phyloP scores from a whole-genome alignment of 257 asterid species.

The Rehmannia glutinosa region DNA sequence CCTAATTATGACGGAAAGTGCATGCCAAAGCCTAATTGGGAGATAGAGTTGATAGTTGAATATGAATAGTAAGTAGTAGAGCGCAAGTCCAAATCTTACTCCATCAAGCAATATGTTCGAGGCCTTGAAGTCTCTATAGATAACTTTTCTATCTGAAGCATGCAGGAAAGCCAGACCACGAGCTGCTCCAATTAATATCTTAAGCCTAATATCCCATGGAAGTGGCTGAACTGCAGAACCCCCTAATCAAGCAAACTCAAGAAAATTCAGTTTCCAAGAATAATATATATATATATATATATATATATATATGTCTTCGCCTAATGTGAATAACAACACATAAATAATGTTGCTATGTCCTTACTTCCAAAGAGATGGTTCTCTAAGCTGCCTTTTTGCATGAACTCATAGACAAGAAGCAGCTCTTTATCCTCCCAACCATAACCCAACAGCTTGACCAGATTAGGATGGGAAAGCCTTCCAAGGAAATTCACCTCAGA shows the following conservation, averaged over 20 bases:
- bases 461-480: slow-evolving; percentile 73
- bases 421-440: slow-evolving; percentile 78
- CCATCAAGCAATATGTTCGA: slow-evolving; percentile 55
- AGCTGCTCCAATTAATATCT: slow-evolving; percentile 51
- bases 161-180: slow-evolving; percentile 53
- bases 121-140: slow-evolving; percentile 53
- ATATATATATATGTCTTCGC: background rate
- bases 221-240: slow-evolving; percentile 50
- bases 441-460: slow-evolving; percentile 80
- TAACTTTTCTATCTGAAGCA: slow-evolving; percentile 34
- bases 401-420: slow-evolving; percentile 79
- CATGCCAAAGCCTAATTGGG: no score
- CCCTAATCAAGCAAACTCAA: slow-evolving; percentile 25
- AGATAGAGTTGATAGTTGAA: background rate
- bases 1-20: no score
- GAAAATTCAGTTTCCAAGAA: background rate
- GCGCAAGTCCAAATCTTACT: slow-evolving; percentile 16
- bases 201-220: slow-evolving; percentile 44
- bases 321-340: background rate
- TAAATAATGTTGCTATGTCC: background rate
- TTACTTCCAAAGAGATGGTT: slow-evolving; percentile 93
- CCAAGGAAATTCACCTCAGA: slow-evolving; percentile 88
- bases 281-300: no score
- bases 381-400: slow-evolving; percentile 97
- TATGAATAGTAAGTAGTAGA: background rate